A percentile compares a stretch with the other conserved stretches of the same genome.
Evolutionary conservation across 2,329 filamentous ascomycete species (phyloP).

Genomic region (Onygena corvina): DNA sequence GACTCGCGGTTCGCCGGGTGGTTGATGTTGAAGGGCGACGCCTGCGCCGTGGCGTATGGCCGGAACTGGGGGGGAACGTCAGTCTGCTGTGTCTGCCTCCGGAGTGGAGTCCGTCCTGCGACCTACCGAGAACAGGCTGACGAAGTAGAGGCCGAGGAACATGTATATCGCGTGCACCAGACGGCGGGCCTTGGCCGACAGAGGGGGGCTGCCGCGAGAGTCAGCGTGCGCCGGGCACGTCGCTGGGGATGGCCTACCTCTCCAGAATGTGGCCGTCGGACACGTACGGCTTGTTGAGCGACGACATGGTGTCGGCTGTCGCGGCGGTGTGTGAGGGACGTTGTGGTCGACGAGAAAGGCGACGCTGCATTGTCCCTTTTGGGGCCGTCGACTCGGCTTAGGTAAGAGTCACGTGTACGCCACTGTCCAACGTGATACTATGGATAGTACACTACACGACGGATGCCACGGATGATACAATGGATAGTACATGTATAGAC

Average conservation of each 20-base stretch:
- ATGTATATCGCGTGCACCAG: slow-evolving; percentile 34
- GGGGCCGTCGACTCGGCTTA: too few species aligned
- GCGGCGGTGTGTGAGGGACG: too few species aligned
- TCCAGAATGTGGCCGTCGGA: slow-evolving; percentile 31
- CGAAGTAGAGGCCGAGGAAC: slow-evolving; percentile 40
- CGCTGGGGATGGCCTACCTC: slow-evolving; percentile 16
- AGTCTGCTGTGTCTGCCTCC: too few species aligned
- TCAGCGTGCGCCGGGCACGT: slow-evolving; percentile 1
- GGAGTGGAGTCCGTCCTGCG: neutral
- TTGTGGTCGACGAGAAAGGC: too few species aligned
- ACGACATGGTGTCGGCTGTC: slow-evolving; percentile 1
- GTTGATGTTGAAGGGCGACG: slow-evolving; percentile 36
- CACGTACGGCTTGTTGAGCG: slow-evolving; percentile 24
- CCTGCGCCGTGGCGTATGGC: slow-evolving; percentile 35
- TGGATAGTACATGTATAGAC: too few species aligned
- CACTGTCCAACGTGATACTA: too few species aligned
- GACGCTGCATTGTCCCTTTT: too few species aligned
- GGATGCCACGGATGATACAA: too few species aligned
- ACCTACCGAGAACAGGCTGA: slow-evolving; percentile 38
- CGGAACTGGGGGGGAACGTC: slow-evolving; percentile 28
- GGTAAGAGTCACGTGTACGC: too few species aligned
- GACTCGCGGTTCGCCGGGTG: slow-evolving; percentile 20
- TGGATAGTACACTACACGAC: too few species aligned
- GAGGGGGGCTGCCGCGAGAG: slow-evolving; percentile 29
- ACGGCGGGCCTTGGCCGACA: slow-evolving; percentile 33